Percentiles rank a stretch among this genome's conserved stretches.
Evolutionary conservation across 78 protist species (phyloP).

Genomic region (Fonticula alba): DNA sequence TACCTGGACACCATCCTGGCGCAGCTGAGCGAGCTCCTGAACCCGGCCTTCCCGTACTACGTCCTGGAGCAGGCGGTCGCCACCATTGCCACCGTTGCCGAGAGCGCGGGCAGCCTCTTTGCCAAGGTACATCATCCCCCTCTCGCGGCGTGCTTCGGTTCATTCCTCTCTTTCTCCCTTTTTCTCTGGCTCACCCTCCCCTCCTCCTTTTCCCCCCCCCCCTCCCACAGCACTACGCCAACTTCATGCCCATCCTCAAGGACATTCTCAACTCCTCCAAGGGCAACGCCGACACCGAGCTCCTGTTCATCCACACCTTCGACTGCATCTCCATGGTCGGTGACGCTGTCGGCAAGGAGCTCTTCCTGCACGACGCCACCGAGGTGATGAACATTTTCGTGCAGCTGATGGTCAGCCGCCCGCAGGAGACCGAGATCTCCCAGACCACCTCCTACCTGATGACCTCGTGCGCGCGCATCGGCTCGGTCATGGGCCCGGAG

Average conservation of each 20-base stretch:
- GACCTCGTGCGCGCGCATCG: conserved; percentile 52
- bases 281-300: conserved; percentile 4
- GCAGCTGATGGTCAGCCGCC: no score
- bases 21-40: background rate
- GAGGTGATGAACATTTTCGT: conserved; percentile 33
- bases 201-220: no score
- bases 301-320: conserved; percentile 60
- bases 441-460: conserved; percentile 38
- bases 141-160: no score
- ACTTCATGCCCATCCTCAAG: conserved; percentile 45
- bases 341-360: conserved; percentile 54
- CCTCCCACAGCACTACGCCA: conserved; percentile 34
- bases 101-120: conserved; percentile 10
- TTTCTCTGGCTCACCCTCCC: no score
- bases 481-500: conserved; percentile 37
- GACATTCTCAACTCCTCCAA: conserved; percentile 12
- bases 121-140: no score
- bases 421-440: conserved; percentile 49
- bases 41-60: background rate
- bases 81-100: conserved; percentile 9
- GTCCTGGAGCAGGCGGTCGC: conserved; percentile 6
- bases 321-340: conserved; percentile 59
- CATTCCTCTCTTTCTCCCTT: no score
- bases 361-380: conserved; percentile 25
- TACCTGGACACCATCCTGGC: no score